Evolutionary conservation across 495 filamentous ascomycete species (phyloP).

Genomic region (Hypoxylon crocopeplum): DNA sequence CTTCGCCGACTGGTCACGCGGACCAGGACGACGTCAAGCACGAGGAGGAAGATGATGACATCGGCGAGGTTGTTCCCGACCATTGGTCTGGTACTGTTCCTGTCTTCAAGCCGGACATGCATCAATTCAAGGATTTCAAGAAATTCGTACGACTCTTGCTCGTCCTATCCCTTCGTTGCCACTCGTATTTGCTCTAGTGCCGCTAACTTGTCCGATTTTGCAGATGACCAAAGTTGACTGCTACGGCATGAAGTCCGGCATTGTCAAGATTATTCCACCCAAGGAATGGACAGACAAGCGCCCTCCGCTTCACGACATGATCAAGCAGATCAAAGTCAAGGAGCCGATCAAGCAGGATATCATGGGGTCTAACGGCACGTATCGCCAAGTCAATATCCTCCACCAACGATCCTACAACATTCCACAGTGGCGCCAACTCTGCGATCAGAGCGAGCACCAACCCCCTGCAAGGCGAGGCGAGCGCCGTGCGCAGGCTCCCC

Average conservation of each 20-base stretch:
- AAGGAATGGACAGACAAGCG: constrained; percentile 89
- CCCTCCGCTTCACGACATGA: constrained; percentile 77
- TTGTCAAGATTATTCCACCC: constrained; percentile 93
- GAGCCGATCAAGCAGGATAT: constrained; percentile 99
- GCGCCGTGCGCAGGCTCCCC: constrained; percentile 71
- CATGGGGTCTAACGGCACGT: constrained; percentile 89
- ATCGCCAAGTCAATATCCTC: constrained; percentile 94
- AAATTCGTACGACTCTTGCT: constrained; percentile 63
- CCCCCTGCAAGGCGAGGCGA: constrained; percentile 94
- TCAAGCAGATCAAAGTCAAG: constrained; percentile 91
- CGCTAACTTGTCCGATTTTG: constrained; percentile 13
- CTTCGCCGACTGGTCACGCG: constrained; percentile 12
- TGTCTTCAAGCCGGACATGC: constrained; percentile 94
- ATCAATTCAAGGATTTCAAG: constrained; percentile 91
- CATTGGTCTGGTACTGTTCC: constrained; percentile 92
- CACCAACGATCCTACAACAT: constrained; percentile 95
- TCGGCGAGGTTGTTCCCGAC: constrained; percentile 76
- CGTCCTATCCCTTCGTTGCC: background rate
- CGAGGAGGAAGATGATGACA: constrained; percentile 67
- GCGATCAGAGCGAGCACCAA: constrained; percentile 92
- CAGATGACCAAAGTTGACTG: constrained; percentile 83
- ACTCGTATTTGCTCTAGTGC: constrained; percentile 1
- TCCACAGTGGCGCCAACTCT: constrained; percentile 91
- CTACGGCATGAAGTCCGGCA: constrained; percentile 96
- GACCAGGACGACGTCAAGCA: constrained; percentile 26